Evolutionary conservation across 225 moss, liverwort and hornwort genomes (phyloP).

Genomic region (Climacium dendroides): DNA sequence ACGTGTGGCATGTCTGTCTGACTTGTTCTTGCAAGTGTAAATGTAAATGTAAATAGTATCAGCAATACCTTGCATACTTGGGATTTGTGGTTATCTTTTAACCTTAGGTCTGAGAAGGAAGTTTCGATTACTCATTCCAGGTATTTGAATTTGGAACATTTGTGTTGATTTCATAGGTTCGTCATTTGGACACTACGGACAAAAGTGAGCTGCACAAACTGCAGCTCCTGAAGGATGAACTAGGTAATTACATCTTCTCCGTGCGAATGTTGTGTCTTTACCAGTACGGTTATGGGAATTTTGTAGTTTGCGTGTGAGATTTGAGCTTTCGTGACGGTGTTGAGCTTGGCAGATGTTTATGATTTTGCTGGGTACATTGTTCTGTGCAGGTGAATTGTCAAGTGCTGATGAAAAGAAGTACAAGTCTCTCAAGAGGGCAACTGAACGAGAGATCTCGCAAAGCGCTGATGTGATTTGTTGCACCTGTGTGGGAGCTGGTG

Average conservation of each 20-base stretch:
- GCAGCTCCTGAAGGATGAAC: constrained; percentile 93
- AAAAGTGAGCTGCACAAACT: constrained; percentile 97
- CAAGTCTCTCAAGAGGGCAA: constrained; percentile 87
- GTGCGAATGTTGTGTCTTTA: background rate
- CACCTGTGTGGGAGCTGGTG: constrained; percentile 97
- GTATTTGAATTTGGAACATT: background rate
- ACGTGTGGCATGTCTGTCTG: background rate
- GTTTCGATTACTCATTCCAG: background rate
- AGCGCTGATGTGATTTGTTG: constrained; percentile 99
- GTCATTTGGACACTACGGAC: constrained; percentile 87
- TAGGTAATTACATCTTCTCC: constrained; percentile 28
- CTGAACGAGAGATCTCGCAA: constrained; percentile 85
- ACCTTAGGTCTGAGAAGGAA: background rate
- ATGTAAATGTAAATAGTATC: background rate
- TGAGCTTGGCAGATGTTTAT: background rate
- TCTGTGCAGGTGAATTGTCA: constrained; percentile 70
- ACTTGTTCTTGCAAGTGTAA: background rate
- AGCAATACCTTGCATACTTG: background rate
- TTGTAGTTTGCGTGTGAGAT: background rate
- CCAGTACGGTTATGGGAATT: background rate
- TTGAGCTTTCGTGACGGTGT: background rate
- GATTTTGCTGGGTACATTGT: background rate
- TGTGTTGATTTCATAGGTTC: constrained; percentile 36
- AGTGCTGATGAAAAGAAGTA: constrained; percentile 99
- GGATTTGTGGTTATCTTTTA: background rate